Evolutionary conservation across 257 asterid species (phyloP), one percentile per base, ranked within the genome.

Genomic region (Thymus quinquecostatus): DNA sequence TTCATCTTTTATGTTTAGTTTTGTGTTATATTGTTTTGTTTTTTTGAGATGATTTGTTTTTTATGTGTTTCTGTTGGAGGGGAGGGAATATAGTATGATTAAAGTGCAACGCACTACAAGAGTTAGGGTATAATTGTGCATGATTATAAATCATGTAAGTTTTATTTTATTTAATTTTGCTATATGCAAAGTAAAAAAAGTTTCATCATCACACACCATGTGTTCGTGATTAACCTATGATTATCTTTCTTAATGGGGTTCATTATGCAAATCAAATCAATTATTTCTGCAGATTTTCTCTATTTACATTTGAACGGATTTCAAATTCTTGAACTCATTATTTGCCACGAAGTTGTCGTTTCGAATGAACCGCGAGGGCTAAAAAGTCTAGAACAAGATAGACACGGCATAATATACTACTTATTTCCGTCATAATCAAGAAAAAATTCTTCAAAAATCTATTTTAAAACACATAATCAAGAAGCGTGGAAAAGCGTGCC

Each of bases 31-130:
- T 70, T 28, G n/a, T 10, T 14, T 1, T 14, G 47, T 43, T 60
- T 51, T 14, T 65, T 48, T 50, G 41, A 38, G 41, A 38, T 38
- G 41, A 38, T 38, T 38, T 38, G 4, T 38, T 5, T 38, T 21
- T 21, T 21, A 21, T 38, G 41, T 38, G 61, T 71, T 54, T 61
- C 67, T 57, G 76, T 71, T 72, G 56, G 66, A 68, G 56, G 6
- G 30, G 32, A 58, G 66, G 21, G 21, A 21, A 21, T 21, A 21
- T 21, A 58, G 12, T 36, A 78, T 81, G 43, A 74, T 61, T 66
- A 56, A 66, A 67, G 80, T 66, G 54, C 28, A 77, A 43, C 78
- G 78, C 74, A 74, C 60, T 67, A 60, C 12, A 45, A 33, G 13
- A 6, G 66, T 44, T 71, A 4, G 8, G 64, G 10, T 36, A 66